phyloP scores from a whole-genome alignment of 768 basidiomycete species.

The Cubamyces sp. region DNA sequence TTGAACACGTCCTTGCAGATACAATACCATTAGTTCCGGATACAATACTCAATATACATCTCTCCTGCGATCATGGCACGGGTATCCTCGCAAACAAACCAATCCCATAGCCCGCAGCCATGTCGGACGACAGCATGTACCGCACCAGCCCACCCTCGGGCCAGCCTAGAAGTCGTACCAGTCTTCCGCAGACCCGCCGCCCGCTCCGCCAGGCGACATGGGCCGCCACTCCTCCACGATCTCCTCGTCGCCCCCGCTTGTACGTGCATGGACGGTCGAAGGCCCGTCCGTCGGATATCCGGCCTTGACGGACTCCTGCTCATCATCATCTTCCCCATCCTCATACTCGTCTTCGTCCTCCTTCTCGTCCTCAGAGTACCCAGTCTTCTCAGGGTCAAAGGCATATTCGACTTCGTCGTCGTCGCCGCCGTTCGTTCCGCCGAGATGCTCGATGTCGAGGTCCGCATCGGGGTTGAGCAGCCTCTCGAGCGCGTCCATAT shows the following conservation, averaged over 20 bases:
- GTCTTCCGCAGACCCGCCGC: conserved; percentile 28
- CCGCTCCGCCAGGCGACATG: conserved; percentile 38
- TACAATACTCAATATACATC: too few relatives aligned
- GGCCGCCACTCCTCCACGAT: conserved; percentile 53
- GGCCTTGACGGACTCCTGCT: conserved; percentile 22
- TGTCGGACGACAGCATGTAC: too few relatives aligned
- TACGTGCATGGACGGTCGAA: conserved; percentile 23
- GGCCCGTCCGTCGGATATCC: not conserved
- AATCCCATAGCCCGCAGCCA: not conserved
- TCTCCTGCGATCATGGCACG: too few relatives aligned
- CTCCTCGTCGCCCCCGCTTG: conserved; percentile 34
- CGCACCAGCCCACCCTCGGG: not conserved
- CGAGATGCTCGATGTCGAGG: conserved; percentile 32
- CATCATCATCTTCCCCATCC: conserved; percentile 17
- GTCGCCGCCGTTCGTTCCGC: conserved; percentile 13
- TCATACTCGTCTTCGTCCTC: not conserved
- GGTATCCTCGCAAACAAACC: not conserved
- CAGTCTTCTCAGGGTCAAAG: conserved; percentile 21
- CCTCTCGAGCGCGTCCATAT: conserved; percentile 59
- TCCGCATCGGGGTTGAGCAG: conserved; percentile 48
- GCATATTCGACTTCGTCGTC: conserved; percentile 20
- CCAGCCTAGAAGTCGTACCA: conserved; percentile 32
- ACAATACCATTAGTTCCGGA: too few relatives aligned
- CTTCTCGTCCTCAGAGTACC: not conserved
- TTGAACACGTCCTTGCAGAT: not conserved